phyloP scores from a whole-genome alignment of 768 basidiomycete species.

The Rhodocollybia butyracea region DNA sequence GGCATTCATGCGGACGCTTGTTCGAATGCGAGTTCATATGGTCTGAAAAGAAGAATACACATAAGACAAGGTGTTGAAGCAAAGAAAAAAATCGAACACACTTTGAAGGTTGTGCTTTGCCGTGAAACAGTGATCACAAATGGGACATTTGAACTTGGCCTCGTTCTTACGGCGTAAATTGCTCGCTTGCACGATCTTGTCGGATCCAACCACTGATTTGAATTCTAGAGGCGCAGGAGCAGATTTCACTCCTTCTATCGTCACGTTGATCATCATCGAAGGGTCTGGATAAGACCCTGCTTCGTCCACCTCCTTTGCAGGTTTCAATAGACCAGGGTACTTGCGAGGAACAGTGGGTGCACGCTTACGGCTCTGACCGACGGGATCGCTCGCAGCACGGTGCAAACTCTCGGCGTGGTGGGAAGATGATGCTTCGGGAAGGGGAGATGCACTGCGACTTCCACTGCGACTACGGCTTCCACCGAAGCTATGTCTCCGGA shows the following conservation, averaged over 20 bases:
- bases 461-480: not conserved
- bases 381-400: not conserved
- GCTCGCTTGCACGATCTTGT: slow-evolving; percentile 7
- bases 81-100: not conserved
- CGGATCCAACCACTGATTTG: slow-evolving; percentile 3
- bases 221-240: not conserved
- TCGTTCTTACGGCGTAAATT: slow-evolving; percentile 4
- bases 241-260: not conserved
- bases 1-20: slow-evolving; percentile 4
- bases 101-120: slow-evolving; percentile 7
- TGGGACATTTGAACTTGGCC: slow-evolving; percentile 1
- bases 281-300: not conserved
- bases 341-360: slow-evolving; percentile 1
- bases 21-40: slow-evolving; percentile 7
- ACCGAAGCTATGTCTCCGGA: not conserved
- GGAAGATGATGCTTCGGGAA: not conserved
- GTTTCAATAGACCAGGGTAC: slow-evolving; percentile 1
- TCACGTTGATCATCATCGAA: slow-evolving; percentile 6
- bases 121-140: slow-evolving; percentile 5
- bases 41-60: not conserved
- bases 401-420: not conserved
- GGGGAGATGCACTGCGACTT: not conserved
- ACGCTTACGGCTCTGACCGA: slow-evolving; percentile 3
- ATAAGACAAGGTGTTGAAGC: not conserved
- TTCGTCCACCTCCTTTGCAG: slow-evolving; percentile 8